phyloP scores from a whole-genome alignment of 2,329 filamentous ascomycete species.

The Leptographium lundbergii region DNA sequence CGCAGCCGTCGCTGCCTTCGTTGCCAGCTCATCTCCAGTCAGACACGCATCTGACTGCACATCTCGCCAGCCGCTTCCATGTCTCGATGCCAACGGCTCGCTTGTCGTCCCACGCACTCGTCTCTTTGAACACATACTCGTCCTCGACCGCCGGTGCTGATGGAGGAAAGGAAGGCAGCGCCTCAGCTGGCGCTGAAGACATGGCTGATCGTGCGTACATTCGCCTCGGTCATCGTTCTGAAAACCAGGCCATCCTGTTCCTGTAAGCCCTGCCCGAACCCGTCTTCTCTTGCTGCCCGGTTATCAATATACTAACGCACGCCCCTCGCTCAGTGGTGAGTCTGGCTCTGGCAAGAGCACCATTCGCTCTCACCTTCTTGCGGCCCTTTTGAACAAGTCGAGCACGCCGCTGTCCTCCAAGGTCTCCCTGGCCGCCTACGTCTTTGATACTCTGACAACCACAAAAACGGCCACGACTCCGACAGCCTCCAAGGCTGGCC shows the following conservation, averaged over 20 bases:
- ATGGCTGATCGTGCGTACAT: slow-evolving; percentile 78
- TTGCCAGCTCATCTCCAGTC: slow-evolving; percentile 69
- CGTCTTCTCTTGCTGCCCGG: slow-evolving; percentile 14
- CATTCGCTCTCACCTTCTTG: slow-evolving; percentile 75
- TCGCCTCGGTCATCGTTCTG: slow-evolving; percentile 72
- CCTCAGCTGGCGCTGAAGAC: slow-evolving; percentile 85
- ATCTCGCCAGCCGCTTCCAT: slow-evolving; percentile 83
- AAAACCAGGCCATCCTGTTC: slow-evolving; percentile 89
- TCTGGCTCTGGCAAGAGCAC: slow-evolving; percentile 95
- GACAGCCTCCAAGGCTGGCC: slow-evolving; percentile 86
- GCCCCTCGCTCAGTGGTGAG: slow-evolving; percentile 55
- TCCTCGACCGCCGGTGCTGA: slow-evolving; percentile 78
- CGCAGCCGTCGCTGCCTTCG: slow-evolving; percentile 75
- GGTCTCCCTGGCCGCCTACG: slow-evolving; percentile 81
- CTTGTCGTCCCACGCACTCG: slow-evolving; percentile 81
- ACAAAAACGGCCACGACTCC: slow-evolving; percentile 95
- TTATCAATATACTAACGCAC: neutral
- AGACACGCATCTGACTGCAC: slow-evolving; percentile 58
- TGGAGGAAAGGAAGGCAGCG: slow-evolving; percentile 84
- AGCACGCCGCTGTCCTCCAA: slow-evolving; percentile 89
- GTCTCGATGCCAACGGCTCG: slow-evolving; percentile 76
- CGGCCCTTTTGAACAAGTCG: slow-evolving; percentile 75
- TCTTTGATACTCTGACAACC: slow-evolving; percentile 92
- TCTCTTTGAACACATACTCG: slow-evolving; percentile 90
- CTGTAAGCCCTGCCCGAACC: slow-evolving; percentile 47